Base-by-base conservation (phyloP, 192 early-diverging fungal genomes). In the Haplosporangium gracile region DNA sequence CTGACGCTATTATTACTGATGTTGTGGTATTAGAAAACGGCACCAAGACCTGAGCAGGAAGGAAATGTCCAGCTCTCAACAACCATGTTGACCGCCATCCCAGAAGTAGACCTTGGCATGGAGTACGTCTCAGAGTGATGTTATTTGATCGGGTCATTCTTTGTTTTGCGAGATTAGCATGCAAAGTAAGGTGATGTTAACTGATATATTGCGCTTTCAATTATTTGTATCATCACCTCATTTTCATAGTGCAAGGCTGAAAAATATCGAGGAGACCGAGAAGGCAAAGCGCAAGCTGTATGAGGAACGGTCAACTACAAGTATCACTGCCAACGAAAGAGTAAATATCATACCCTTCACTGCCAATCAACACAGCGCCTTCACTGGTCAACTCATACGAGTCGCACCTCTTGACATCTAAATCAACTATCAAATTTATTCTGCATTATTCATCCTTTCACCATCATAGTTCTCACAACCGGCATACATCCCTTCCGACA, bases 81-180 rank as follows among this genome's bases (percentile, higher is more conserved):
- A 24, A 92, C 94, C 16, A 97, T 98, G 96, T 82, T 98, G 43
- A 96, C 96, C 9, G 96, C 96, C 6, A 97, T 98, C 76, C 97
- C 97, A 11, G 97, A 97, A 82, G 95, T 97, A 13, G 96, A 97
- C 81, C 88, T 98, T 13, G 97, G 97, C 32, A 94, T 95, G 53
- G 93, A 93, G 92, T 94, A 92, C 32, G 92, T 78, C 11, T 36
- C 73, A 43, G 9, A 51, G 20, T 55, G 45, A 70, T 9, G 18
- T 51, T 53, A 55, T 20, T 81, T 47, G 83, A 60, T 79, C 24
- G 38, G 75, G 8, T 38, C 42, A 36, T 36, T 36, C 36, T 36
- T 36, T 36, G 2, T 36, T 36, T 36, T 36, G 36, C 36, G 36
- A 3, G 38, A 9, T 7, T 15, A 32, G 11, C 22, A 65, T 36